Evolutionary conservation across 2,329 filamentous ascomycete genomes (phyloP), one percentile per base, ranked within the genome.

Genomic region (Claviceps sp.): DNA sequence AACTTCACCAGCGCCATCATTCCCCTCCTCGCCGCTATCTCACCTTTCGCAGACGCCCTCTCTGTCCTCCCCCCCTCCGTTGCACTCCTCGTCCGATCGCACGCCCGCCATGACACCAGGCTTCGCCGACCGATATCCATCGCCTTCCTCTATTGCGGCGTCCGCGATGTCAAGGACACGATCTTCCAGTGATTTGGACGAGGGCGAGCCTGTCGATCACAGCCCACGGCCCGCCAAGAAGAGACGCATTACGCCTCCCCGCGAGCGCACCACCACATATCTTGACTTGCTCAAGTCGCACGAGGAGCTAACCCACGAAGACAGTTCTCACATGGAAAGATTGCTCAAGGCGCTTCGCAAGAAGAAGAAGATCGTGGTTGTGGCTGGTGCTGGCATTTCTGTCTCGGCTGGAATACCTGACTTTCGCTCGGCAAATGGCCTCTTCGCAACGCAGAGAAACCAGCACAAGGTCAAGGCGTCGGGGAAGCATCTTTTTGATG

Each of bases 391-490:
- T 57, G 93, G 93, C 56, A 98, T 98, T 61, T 97, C 93, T 41
- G 93, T 96, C 50, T 91, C 91, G 51, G 91, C 93, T 59, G 93
- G 93, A 56, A 94, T 98, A 61, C 93, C 93, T 60, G 93, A 98
- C 67, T 98, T 98, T 63, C 88, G 93, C 58, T 98, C 93, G 5
- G 84, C 87, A 11, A 85, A 83, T 54, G 93, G 93, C 49, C 78
- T 98, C 3, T 98, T 98, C 70, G 86, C 83, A 54, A 87, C 85
- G 17, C 75, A 95, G 26, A 85, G 87, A 58, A 85, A 81, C 56
- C 85, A 95, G 64, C 88, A 96, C 69, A 94, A 93, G 59, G 75
- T 96, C 56, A 95, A 95, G 65, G 66, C 66, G 4, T 96, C 93
- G 0, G 93, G 93, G 50, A 96, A 97, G 68, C 84, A 95, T 59